Evolutionary conservation across 2,329 filamentous ascomycete species (phyloP), one percentile per base, ranked within the genome.

Genomic region (Aspergillus calidoustus): DNA sequence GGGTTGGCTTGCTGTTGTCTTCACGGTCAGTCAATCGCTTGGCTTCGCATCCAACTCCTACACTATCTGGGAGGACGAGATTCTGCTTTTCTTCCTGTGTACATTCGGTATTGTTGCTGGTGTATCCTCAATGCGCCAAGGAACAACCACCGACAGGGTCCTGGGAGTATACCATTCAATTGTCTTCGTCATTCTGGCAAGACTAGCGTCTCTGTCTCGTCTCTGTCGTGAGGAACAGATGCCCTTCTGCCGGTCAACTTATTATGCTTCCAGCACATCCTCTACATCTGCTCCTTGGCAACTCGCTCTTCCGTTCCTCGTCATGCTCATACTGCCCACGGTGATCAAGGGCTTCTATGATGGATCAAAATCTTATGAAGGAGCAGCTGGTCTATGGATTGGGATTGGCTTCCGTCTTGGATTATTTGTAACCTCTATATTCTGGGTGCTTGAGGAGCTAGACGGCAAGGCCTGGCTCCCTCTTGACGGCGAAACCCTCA

Each of bases 1-100:
- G 93, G 90, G 92, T n/a, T 94, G 91, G 89, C 81, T 96, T 62
- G 89, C 92, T 6, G 81, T 92, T 28, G 75, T 93, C 15, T 92
- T 96, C 68, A 93, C 93, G 0, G 76, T 93, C n/a, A 88, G 90
- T 64, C 92, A 97, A 72, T 96, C 93, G n/a, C 82, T 91, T 55
- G 94, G 95, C 7, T 99, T 98, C 75, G 94, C 94, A 0, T 95
- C 95, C 3, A 99, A 99, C 78, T 99, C 95, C 0, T 99, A 93
- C 78, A 98, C 94, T 0, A 97, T 99, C 67, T 99, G 95, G 93
- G 95, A 99, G 79, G 95, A 99, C 72, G 91, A 92, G 15, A 97
- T 97, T 59, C 84, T 97, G 4, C 83, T 97, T 3, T 97, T 96
- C 80, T 94, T 98, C 79, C 86, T 97, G 61, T 87, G 88, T 2